Evolutionary conservation across 176 grass and related monocot species (phyloP).

Genomic region (Thinopyrum elongatum): DNA sequence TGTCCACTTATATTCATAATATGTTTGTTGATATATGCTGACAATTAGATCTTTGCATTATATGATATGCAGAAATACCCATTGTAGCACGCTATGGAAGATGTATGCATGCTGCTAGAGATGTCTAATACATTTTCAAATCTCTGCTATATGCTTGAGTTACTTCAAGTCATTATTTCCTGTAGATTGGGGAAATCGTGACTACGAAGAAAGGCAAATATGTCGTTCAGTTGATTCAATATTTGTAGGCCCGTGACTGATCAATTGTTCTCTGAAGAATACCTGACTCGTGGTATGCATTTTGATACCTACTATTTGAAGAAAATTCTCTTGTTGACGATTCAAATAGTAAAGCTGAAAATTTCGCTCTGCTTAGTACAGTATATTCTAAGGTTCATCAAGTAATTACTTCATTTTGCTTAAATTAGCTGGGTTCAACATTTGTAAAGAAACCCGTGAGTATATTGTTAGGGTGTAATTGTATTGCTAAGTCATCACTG

Average conservation of each 20-base stretch:
- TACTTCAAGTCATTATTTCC: constrained; percentile 15
- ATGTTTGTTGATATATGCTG: constrained; percentile 8
- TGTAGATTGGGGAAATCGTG: constrained; percentile 81
- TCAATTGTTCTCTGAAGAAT: neutral
- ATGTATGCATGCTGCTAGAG: neutral
- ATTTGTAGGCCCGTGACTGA: constrained; percentile 48
- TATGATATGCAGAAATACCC: constrained; percentile 11
- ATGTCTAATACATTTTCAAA: constrained; percentile 21
- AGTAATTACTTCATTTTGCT: neutral
- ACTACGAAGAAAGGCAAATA: constrained; percentile 89
- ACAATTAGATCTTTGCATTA: constrained; percentile 1
- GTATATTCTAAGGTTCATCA: constrained; percentile 13
- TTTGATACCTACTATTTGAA: neutral
- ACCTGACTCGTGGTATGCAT: constrained; percentile 30
- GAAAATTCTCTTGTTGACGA: neutral
- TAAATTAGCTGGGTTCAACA: neutral
- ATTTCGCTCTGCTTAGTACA: neutral
- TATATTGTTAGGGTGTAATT: neutral
- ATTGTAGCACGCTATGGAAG: constrained; percentile 12
- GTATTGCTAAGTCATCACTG: neutral
- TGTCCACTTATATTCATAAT: neutral
- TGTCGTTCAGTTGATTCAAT: constrained; percentile 74
- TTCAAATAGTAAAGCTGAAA: neutral
- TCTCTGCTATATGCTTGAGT: neutral
- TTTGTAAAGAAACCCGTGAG: neutral